These are phyloP conservation scores for Basidioascus undulatus DNA, from an alignment of 768 basidiomycete genomes.

Conservation along the genomic window DNA sequence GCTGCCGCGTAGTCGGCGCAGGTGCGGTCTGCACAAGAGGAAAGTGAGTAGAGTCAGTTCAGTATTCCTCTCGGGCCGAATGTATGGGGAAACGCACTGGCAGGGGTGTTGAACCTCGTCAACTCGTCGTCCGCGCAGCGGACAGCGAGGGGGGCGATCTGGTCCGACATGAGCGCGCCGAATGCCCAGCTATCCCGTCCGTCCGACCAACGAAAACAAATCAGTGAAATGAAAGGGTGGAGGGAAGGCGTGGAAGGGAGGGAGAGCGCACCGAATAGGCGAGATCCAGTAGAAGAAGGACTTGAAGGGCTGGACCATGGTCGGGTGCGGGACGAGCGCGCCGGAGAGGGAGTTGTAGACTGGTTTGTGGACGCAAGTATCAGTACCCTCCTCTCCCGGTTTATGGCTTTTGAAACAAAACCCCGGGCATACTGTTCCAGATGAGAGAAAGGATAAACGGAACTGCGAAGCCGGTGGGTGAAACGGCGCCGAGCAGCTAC, in stretches of 20 bases:
- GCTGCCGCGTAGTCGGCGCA: background rate
- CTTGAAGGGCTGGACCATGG: slow-evolving; percentile 2
- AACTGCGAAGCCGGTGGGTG: background rate
- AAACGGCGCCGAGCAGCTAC: slow-evolving; percentile 3
- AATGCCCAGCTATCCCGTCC: slow-evolving; percentile 2
- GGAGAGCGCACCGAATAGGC: slow-evolving; percentile 1
- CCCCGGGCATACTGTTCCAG: background rate
- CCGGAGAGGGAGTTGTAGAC: background rate
- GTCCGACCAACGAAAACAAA: too few relatives aligned
- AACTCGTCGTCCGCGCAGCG: background rate
- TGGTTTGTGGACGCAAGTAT: background rate
- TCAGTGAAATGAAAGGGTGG: too few relatives aligned
- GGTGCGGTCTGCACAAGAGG: background rate
- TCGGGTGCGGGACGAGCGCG: slow-evolving; percentile 1
- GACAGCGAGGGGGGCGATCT: background rate
- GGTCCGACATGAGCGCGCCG: slow-evolving; percentile 1
- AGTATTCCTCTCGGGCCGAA: too few relatives aligned
- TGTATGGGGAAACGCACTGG: background rate
- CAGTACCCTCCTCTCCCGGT: too few relatives aligned
- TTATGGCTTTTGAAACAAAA: background rate
- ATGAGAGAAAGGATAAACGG: slow-evolving; percentile 1
- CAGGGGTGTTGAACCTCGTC: background rate
- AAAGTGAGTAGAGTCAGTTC: too few relatives aligned
- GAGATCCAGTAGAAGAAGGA: slow-evolving; percentile 5
- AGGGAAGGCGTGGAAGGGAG: too few relatives aligned